Evolutionary conservation across 2,329 filamentous ascomycete species (phyloP).

Genomic region (Stromatinia cepivora): DNA sequence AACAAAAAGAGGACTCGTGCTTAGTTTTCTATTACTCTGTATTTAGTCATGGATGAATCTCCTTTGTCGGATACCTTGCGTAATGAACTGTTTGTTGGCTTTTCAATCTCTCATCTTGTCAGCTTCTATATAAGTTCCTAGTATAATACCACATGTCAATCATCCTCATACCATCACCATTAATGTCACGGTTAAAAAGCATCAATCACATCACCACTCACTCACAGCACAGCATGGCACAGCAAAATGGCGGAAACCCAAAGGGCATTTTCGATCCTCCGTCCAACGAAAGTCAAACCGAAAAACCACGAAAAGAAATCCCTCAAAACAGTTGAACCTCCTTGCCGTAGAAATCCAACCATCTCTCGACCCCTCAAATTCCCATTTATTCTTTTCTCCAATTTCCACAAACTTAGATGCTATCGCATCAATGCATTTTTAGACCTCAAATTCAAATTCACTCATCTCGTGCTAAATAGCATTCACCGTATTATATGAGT

Average conservation of each 20-base stretch:
- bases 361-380: background rate
- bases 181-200: background rate
- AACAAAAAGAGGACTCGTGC: slow-evolving; percentile 54
- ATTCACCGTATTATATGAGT: slow-evolving; percentile 1
- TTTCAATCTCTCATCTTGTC: background rate
- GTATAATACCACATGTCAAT: background rate
- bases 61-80: background rate
- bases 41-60: slow-evolving; percentile 12
- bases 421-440: background rate
- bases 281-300: background rate
- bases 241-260: background rate
- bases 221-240: background rate
- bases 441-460: background rate
- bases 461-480: background rate
- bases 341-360: background rate
- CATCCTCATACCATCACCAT: background rate
- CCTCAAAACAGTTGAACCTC: background rate
- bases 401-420: background rate
- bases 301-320: slow-evolving; percentile 3
- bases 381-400: background rate
- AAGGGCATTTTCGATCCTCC: slow-evolving; percentile 1
- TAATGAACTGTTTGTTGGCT: background rate
- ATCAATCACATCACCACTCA: background rate
- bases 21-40: background rate
- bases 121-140: background rate